Base-by-base conservation (phyloP, 768 basidiomycete species). In the Zangia roseola region DNA sequence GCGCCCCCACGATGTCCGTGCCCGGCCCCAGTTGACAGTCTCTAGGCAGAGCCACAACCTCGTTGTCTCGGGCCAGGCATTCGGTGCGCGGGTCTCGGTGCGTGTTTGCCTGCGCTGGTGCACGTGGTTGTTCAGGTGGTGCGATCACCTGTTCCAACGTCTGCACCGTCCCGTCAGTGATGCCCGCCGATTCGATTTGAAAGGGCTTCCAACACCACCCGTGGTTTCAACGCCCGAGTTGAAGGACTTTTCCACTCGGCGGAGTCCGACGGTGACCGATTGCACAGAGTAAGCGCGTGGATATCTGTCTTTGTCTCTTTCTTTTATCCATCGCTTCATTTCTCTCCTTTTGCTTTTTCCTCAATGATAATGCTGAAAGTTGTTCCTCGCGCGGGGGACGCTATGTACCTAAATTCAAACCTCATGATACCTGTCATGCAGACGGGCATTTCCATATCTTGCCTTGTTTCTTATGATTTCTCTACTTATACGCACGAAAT, bases 21-120 rank as follows among this genome's bases (percentile, higher is more conserved):
- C 58, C 33, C 60, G 55, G 37, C 60, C 61, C 9, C 60, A 61
- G 42, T 52, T 62, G 46, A 34, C 40, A 0, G 40, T 62, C 49
- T 52, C 50, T 40, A 63, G 40, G 49, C 61, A 58, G 55, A 25
- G 41, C 45, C 55, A 62, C 47, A 30, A 40, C 58, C 58, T 62
- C 44, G 21, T 60, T 49, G 59, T 62, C 30, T 43, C 52, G 1
- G 61, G 49, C n/a, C 61, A 62, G 55, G 61, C 61, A 19, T 62
- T 62, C 16, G 61, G 61, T 5, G 61, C 58, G 0, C 35, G 53
- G n/a, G 61, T 49, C 30, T 54, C 62, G 14, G 61, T 54, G 33
- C 43, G 47, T 35, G n/a, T 62, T 24, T 54, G 49, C 45, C 4
- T 63, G 50, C 45, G 50, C 6, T 62, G 61, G 61, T 62, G 58